Evolutionary conservation across 805 yeast genomes (phyloP), one percentile per base, ranked within the genome.

Genomic region (Candida fluviatilis): DNA sequence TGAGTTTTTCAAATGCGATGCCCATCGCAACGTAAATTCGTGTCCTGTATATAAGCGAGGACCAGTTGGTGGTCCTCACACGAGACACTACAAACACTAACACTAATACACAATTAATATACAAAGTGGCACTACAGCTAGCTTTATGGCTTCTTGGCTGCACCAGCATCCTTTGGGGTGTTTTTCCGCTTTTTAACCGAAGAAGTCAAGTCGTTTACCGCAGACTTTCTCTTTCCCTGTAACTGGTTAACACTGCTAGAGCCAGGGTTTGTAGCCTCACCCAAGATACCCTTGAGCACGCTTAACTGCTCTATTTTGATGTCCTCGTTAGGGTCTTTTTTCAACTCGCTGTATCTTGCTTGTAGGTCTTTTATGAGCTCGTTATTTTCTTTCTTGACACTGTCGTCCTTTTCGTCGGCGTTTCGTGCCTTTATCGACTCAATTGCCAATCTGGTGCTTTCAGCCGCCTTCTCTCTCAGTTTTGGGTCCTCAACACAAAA

Each of bases 201-300:
- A 3, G 76, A 62, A 0, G 86, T 75, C 43, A 83, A 61, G 53
- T 82, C 88, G 49, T 82, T 80, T 6, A 81, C 78, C 5, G 60
- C 55, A 17, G 61, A 40, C 2, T 43, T 40, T 24, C 47, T 47
- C 14, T 37, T 17, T 5, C 34, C 19, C 4, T 36, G 37, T 11
- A 82, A 58, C 50, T 80, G 85, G 47, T 80, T 80, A 6, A 79
- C 74, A 3, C 60, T 51, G 15, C 49, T 41, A 14, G 54, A 31
- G 3, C 55, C 24, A 26, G 36, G 12, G 4, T 50, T 34, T 21
- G 52, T 33, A 4, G 64, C 57, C 46, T 75, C 73, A 17, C 85
- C 83, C 47, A 79, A 54, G 27, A 81, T 65, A 4, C 84, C 82
- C 55, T 73, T 66, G 49, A 79, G 59, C 35, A 80, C 69, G 39